These are phyloP conservation scores for Smallanthus sonchifolius DNA, from an alignment of 129 eudicot species.

Conservation along the genomic window DNA sequence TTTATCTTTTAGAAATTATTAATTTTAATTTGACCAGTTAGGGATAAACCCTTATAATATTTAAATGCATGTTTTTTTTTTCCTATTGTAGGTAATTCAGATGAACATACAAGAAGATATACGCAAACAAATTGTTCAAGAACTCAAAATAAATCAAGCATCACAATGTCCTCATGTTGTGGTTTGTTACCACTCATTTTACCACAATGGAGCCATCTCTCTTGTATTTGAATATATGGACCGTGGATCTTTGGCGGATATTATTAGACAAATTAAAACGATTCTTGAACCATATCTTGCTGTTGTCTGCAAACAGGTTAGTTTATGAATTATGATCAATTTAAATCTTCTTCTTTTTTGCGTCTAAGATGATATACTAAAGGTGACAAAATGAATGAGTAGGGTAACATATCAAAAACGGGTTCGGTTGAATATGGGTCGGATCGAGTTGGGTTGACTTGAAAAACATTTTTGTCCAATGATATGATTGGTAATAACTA, in stretches of 20 bases:
- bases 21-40: too few species aligned
- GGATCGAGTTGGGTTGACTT: neutral
- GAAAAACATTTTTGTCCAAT: neutral
- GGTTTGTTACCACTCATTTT: constrained; percentile 88
- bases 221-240: constrained; percentile 96
- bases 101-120: constrained; percentile 97
- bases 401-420: neutral
- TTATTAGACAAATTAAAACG: constrained; percentile 85
- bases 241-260: constrained; percentile 88
- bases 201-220: constrained; percentile 90
- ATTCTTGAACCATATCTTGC: constrained; percentile 99
- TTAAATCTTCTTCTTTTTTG: too few species aligned
- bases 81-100: constrained; percentile 65
- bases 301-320: constrained; percentile 93
- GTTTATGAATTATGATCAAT: neutral
- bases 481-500: too few species aligned
- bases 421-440: neutral
- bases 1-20: too few species aligned
- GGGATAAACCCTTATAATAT: too few species aligned
- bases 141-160: constrained; percentile 90
- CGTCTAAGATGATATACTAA: too few species aligned
- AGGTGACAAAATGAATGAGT: too few species aligned
- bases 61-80: too few species aligned
- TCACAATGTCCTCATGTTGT: constrained; percentile 35
- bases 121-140: constrained; percentile 97